Evolutionary conservation across 2,329 filamentous ascomycete species (phyloP), one percentile per base, ranked within the genome.

Genomic region (Alternaria arbusti): DNA sequence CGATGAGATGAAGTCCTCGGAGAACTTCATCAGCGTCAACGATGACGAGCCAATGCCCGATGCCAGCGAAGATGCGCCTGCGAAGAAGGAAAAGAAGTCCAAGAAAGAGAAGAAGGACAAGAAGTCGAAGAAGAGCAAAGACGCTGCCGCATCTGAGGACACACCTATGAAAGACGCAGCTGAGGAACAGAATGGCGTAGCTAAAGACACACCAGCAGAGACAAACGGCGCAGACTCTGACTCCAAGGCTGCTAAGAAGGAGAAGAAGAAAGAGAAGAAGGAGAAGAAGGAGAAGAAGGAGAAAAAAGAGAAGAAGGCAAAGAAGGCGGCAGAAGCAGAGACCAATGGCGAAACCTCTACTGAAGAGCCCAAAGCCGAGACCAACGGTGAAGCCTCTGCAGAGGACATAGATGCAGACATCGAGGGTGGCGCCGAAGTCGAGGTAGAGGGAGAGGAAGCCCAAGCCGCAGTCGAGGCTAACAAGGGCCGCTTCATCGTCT

Each of bases 401-500:
- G 65, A 70, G 25, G 68, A 67, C n/a, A 56, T 70, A 47, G 68
- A 65, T 7, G 59, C 70, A 47, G 68, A 62, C 12, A 65, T 63
- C 1, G 68, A 70, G 47, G 69, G 57, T n/a, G 66, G 63, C 6
- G 65, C 63, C 36, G 61, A 69, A 30, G 64, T 64, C 25, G 70
- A 70, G 25, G 70, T 66, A 23, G 69, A 57, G 6, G 65, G 66
- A 26, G 62, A 64, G 30, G 65, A 69, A 26, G 70, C 56, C 15
- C 17, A 63, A 43, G 60, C 56, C 15, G 60, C 56, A 50, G 50
- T 63, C 10, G 50, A 63, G 15, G 60, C 61, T 61, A 84, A 63
- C 26, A 84, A 84, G 62, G 78, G 84, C 15, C 86, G 91, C 64
- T 93, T 93, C 83, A 93, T 94, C 64, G 88, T 90, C 73, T 96